phyloP scores from a whole-genome alignment of 1,284 basidiomycete species.

The Sporisorium scitamineum region DNA sequence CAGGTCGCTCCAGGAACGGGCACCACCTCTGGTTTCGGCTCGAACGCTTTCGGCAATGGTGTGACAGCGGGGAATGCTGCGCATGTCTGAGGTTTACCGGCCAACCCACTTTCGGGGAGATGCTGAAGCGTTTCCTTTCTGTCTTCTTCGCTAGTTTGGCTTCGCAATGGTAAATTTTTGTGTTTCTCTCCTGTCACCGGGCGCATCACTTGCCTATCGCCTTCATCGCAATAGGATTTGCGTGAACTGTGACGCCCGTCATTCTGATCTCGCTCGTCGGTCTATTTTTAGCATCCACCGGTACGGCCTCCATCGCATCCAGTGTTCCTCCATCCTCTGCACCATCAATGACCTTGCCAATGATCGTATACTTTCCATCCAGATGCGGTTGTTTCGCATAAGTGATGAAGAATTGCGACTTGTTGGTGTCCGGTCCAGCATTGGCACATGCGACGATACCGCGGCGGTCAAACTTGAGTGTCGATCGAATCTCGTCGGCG shows the following conservation, averaged over 20 bases:
- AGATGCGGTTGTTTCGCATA: slow-evolving; percentile 64
- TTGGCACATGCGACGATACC: slow-evolving; percentile 69
- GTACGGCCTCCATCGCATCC: slow-evolving; percentile 77
- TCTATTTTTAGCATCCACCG: slow-evolving; percentile 89
- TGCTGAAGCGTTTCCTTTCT: neutral
- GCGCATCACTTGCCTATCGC: slow-evolving; percentile 36
- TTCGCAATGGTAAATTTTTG: neutral
- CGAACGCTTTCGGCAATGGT: slow-evolving; percentile 25
- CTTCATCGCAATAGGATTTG: slow-evolving; percentile 87
- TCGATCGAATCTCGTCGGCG: slow-evolving; percentile 84
- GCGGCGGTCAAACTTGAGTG: slow-evolving; percentile 58
- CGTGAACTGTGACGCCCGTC: slow-evolving; percentile 87
- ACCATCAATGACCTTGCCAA: slow-evolving; percentile 66
- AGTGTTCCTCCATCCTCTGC: slow-evolving; percentile 61
- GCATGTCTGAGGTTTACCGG: slow-evolving; percentile 16
- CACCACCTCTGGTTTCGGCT: slow-evolving; percentile 12
- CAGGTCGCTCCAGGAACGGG: slow-evolving; percentile 7
- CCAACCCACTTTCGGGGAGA: neutral
- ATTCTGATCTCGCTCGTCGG: slow-evolving; percentile 87
- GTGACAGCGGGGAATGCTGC: slow-evolving; percentile 26
- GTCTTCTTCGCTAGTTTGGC: neutral
- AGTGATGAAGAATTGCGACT: slow-evolving; percentile 66
- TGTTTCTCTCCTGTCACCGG: neutral
- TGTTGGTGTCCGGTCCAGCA: slow-evolving; percentile 65
- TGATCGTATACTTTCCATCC: slow-evolving; percentile 66